Evolutionary conservation across 371 early-diverging fungal genomes (phyloP), one percentile per base, ranked within the genome.

Genomic region (Batrachochytrium dendrobatidis): DNA sequence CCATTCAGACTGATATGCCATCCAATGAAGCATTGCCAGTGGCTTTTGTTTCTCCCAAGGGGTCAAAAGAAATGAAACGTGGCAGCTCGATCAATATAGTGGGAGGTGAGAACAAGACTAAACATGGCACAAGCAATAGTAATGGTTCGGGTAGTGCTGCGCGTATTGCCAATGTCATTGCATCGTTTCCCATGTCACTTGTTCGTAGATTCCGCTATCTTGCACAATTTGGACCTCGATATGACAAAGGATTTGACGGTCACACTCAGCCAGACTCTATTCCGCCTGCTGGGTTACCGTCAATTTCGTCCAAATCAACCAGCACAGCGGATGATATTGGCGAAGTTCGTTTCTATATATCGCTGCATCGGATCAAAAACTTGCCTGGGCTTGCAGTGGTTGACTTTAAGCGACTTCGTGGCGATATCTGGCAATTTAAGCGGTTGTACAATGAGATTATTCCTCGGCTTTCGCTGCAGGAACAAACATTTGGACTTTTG

Each of bases 391-490:
- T 94, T n/a, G 90, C 87, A 71, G 88, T 92, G 61, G 92, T 95
- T 33, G 90, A 91, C 64, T 83, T 95, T 67, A 84, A 91, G 64
- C 84, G 96, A 51, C 75, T 88, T 73, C 83, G 86, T 60, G 96
- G 96, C 56, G 92, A 91, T 69, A 81, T 89, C 30, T 95, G 94
- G 95, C 81, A 84, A 0, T 95, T 92, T 81, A 93, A 94, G 79
- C 84, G 83, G 63, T 65, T 95, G 26, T 94, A 94, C 71, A 85
- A 92, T 2, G 64, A 64, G 33, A 48, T 52, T 6, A 31, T 64
- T 26, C 12, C 15, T 46, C 34, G 20, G 25, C 46, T 8, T 55
- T 58, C 48, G 71, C 25, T 49, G 29, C 18, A 49, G 50, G 46
- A 45, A 5, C n/a, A n/a, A n/a, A n/a, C n/a, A n/a, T n/a, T n/a